phyloP scores from a whole-genome alignment of 2,329 filamentous ascomycete genomes.

The Colletotrichum costaricense region DNA sequence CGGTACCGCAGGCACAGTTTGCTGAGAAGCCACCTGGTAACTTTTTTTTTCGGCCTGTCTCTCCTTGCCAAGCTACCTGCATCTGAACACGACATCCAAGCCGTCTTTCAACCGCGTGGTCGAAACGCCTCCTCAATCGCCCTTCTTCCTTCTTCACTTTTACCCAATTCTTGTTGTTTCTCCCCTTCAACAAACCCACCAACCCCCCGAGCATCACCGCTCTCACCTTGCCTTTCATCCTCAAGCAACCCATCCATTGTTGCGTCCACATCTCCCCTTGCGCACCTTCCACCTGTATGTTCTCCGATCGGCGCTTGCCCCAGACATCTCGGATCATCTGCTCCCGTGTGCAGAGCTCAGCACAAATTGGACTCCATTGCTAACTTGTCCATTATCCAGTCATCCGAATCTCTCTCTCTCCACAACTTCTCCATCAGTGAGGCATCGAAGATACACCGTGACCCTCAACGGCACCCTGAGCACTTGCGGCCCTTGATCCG shows the following conservation, averaged over 20 bases:
- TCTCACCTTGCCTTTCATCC: constrained; percentile 37
- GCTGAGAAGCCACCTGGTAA: constrained; percentile 36
- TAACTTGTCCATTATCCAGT: constrained; percentile 6
- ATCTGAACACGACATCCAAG: constrained; percentile 35
- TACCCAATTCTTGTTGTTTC: not conserved
- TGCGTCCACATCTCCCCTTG: constrained; percentile 16
- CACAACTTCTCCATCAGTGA: constrained; percentile 2
- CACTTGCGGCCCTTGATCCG: constrained; percentile 17
- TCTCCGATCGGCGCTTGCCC: constrained; percentile 7
- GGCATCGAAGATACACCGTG: not conserved
- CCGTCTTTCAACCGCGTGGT: constrained; percentile 32
- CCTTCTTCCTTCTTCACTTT: constrained; percentile 33
- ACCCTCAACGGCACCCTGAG: constrained; percentile 6
- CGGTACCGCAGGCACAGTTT: constrained; percentile 46
- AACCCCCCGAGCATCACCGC: constrained; percentile 10
- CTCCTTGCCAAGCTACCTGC: constrained; percentile 30
- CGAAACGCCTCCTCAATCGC: constrained; percentile 34
- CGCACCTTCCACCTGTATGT: constrained; percentile 27
- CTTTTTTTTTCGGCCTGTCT: constrained; percentile 28
- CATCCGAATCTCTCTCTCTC: not conserved
- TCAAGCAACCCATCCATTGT: constrained; percentile 21
- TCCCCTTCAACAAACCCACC: not conserved
- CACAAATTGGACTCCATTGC: not conserved
- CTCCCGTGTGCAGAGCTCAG: constrained; percentile 9
- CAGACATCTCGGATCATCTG: constrained; percentile 7